A percentile compares a stretch with the other conserved stretches of the same genome.
phyloP scores from a whole-genome alignment of 768 basidiomycete genomes.

The Astraeus odoratus region DNA sequence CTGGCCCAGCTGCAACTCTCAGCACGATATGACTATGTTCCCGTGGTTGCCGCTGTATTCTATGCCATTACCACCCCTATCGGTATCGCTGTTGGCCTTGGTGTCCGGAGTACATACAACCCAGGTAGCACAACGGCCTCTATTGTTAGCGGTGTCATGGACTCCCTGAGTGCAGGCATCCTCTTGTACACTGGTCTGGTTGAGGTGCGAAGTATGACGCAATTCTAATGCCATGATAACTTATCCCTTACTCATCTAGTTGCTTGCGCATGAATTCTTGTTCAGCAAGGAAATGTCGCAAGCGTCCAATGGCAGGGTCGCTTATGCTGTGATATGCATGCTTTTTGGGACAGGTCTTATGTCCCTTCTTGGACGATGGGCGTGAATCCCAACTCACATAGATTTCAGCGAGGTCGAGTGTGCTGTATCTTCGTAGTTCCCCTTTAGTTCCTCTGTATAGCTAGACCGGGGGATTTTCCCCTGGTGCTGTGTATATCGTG shows the following conservation, averaged over 20 bases:
- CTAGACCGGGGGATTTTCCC: too few species aligned
- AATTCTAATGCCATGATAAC: neutral
- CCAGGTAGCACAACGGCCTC: conserved; percentile 67
- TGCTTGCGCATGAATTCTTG: conserved; percentile 92
- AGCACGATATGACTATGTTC: conserved; percentile 45
- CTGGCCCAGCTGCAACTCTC: conserved; percentile 71
- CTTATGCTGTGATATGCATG: conserved; percentile 74
- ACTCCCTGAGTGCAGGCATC: conserved; percentile 82
- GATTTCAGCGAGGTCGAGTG: too few species aligned
- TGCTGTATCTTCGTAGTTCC: neutral
- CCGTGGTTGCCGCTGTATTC: conserved; percentile 50
- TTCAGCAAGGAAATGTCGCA: conserved; percentile 83
- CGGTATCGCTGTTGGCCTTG: conserved; percentile 82
- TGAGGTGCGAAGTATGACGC: conserved; percentile 40
- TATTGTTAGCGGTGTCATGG: conserved; percentile 80
- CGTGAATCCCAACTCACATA: too few species aligned
- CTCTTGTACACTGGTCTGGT: conserved; percentile 83
- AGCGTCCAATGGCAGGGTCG: conserved; percentile 55
- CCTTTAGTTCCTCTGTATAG: too few species aligned
- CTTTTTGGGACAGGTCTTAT: conserved; percentile 80
- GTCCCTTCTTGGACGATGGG: conserved; percentile 89
- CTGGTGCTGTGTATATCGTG: too few species aligned
- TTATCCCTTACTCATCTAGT: conserved; percentile 33
- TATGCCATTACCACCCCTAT: conserved; percentile 81
- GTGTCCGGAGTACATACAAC: conserved; percentile 72